Base-by-base conservation (phyloP, 2,329 filamentous ascomycete species). In the Colletotrichum liriopes region DNA sequence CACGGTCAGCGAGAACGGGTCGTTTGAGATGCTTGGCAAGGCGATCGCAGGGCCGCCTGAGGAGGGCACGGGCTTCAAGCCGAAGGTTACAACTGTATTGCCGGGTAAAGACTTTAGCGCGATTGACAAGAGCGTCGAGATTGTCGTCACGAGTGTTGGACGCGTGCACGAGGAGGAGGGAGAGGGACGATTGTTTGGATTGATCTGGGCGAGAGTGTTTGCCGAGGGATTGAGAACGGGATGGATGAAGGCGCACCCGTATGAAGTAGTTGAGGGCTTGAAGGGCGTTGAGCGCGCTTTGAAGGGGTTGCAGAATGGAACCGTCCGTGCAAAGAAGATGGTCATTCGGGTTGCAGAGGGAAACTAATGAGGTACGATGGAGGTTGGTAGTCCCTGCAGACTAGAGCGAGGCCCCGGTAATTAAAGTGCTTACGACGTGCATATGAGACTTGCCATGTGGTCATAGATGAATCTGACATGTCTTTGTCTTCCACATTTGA, bases 251-350 rank as follows among this genome's bases (percentile, higher is more conserved):
- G 45, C 74, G 14, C 75, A 76, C 35, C 75, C 75, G 2, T 63
- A 70, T 32, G 73, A 76, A 54, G 67, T 74, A 1, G 54, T 68
- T 5, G 67, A 74, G 3, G 73, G 73, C 0, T 61, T 76, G 1
- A 67, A 73, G 29, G 61, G 63, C 7, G 20, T 76, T n/a, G 55
- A 72, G 26, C 63, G 26, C 3, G 74, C 66, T 35, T 41, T 76
- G 63, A 60, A 74, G 55, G 67, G 64, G 4, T 26, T 74, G 32
- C 67, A 51, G 62, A 49, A 74, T 5, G 73, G 73, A 3, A 74
- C 61, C 11, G 73, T 76, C 11, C 68, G 71, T 12, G 73, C 39
- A 26, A 76, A 76, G 63, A 76, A 75, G 73, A 66, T 75, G 65
- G 72, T 76, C 2, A 41, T 75, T 18, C 65, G 73, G 7, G 68